phyloP scores from a whole-genome alignment of 441 rosid species.

The Macaranga tanarius region DNA sequence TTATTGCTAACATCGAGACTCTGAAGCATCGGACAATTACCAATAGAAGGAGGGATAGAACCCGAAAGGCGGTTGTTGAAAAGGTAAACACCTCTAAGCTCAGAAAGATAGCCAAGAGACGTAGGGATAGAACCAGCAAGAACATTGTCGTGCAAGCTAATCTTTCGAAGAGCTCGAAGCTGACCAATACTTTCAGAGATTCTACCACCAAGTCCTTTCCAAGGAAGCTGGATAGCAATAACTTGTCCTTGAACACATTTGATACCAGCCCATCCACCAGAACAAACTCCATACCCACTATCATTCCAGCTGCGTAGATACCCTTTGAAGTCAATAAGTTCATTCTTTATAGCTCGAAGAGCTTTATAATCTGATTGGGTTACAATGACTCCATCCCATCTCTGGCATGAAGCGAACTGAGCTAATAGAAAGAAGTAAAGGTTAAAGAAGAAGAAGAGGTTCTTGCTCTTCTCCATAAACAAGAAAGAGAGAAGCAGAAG shows the following conservation, averaged over 20 bases:
- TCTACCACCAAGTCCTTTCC: slow-evolving; percentile 76
- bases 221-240: slow-evolving; percentile 77
- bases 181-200: slow-evolving; percentile 76
- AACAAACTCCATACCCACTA: slow-evolving; percentile 68
- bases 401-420: slow-evolving; percentile 39
- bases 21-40: slow-evolving; percentile 59
- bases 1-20: slow-evolving; percentile 69
- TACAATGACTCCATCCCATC: slow-evolving; percentile 70
- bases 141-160: slow-evolving; percentile 73
- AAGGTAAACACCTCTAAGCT: slow-evolving; percentile 77
- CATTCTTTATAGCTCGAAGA: slow-evolving; percentile 65
- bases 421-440: slow-evolving; percentile 29
- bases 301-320: slow-evolving; percentile 74
- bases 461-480: slow-evolving; percentile 32
- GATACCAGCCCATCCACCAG: slow-evolving; percentile 90
- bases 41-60: slow-evolving; percentile 66
- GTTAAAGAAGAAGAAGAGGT: slow-evolving; percentile 24
- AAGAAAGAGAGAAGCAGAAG: slow-evolving; percentile 15
- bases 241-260: slow-evolving; percentile 84
- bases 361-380: slow-evolving; percentile 67
- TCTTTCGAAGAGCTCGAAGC: slow-evolving; percentile 70
- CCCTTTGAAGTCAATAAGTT: slow-evolving; percentile 63
- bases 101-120: slow-evolving; percentile 59
- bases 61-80: slow-evolving; percentile 78
- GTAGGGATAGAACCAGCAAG: slow-evolving; percentile 65